A percentile compares a stretch with the other conserved stretches of the same genome.
phyloP scores from a whole-genome alignment of 164 flowering plant species.

The Magnolia sinica region DNA sequence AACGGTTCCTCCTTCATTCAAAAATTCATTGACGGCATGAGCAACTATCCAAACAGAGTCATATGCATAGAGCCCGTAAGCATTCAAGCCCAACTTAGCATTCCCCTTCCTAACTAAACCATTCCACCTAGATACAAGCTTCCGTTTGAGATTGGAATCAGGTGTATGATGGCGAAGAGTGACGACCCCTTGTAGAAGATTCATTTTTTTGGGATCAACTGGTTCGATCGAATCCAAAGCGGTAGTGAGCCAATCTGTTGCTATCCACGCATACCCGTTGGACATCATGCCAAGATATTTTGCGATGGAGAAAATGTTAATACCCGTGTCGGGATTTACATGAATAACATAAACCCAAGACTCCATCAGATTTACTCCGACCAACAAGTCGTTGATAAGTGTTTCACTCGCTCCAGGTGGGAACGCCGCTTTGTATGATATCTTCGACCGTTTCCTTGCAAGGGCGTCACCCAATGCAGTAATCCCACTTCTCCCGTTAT shows the following conservation, averaged over 20 bases:
- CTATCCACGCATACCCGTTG: constrained; percentile 84
- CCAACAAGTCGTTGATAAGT: constrained; percentile 44
- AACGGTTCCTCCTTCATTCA: constrained; percentile 51
- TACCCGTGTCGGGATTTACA: constrained; percentile 77
- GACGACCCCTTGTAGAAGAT: constrained; percentile 75
- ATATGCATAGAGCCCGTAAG: constrained; percentile 80
- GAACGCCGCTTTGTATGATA: constrained; percentile 71
- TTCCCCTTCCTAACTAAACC: constrained; percentile 24
- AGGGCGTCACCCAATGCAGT: constrained; percentile 73
- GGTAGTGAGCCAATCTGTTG: constrained; percentile 93
- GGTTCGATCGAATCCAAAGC: constrained; percentile 51
- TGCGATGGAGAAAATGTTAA: constrained; percentile 54
- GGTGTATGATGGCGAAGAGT: constrained; percentile 75
- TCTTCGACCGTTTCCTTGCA: constrained; percentile 63
- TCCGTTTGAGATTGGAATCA: constrained; percentile 46
- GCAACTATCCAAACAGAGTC: constrained; percentile 88
- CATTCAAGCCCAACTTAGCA: constrained; percentile 36
- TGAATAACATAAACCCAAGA: constrained; percentile 82
- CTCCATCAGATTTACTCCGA: constrained; percentile 66
- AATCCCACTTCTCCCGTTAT: constrained; percentile 76
- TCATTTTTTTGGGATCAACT: constrained; percentile 28
- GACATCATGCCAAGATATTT: constrained; percentile 61
- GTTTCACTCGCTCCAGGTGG: constrained; percentile 43
- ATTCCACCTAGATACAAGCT: constrained; percentile 52
- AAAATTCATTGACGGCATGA: constrained; percentile 57